Percentiles rank a stretch among this genome's conserved stretches.
Evolutionary conservation across 768 basidiomycete species (phyloP).

Genomic region (Pulveroboletus sp.): DNA sequence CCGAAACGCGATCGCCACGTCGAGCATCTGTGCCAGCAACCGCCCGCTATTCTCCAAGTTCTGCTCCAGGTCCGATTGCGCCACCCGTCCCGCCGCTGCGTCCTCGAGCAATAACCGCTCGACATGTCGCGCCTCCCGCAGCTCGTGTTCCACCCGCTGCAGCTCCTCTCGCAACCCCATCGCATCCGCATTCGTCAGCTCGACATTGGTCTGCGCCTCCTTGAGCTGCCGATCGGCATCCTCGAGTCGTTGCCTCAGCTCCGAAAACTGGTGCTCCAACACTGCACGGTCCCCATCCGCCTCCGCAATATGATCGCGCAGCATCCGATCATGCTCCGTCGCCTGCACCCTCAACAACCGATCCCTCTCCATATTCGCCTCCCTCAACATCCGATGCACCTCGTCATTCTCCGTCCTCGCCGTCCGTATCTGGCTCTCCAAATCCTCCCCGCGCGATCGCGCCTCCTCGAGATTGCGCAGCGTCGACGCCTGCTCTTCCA

Average conservation of each 20-base stretch:
- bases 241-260: constrained; percentile 63
- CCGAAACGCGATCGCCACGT: constrained; percentile 76
- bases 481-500: constrained; percentile 75
- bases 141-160: constrained; percentile 65
- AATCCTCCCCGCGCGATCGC: constrained; percentile 66
- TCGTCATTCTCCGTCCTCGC: constrained; percentile 72
- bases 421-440: constrained; percentile 71
- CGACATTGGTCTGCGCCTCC: constrained; percentile 56
- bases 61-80: constrained; percentile 66
- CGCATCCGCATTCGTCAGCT: constrained; percentile 66
- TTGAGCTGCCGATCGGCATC: constrained; percentile 60
- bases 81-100: constrained; percentile 63
- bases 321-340: constrained; percentile 58
- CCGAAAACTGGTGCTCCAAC: constrained; percentile 82
- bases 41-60: constrained; percentile 62
- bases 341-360: constrained; percentile 69
- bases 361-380: constrained; percentile 78
- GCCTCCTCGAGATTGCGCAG: constrained; percentile 74
- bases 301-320: constrained; percentile 89
- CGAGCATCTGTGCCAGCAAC: constrained; percentile 77
- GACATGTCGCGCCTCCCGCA: constrained; percentile 61
- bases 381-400: constrained; percentile 57
- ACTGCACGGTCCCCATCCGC: constrained; percentile 93
- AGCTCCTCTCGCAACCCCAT: constrained; percentile 71
- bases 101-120: constrained; percentile 76